A percentile compares a stretch with the other conserved stretches of the same genome.
These are phyloP conservation scores for Kodamaea derodonti DNA, from an alignment of 1,139 yeast species.

Conservation along the genomic window DNA sequence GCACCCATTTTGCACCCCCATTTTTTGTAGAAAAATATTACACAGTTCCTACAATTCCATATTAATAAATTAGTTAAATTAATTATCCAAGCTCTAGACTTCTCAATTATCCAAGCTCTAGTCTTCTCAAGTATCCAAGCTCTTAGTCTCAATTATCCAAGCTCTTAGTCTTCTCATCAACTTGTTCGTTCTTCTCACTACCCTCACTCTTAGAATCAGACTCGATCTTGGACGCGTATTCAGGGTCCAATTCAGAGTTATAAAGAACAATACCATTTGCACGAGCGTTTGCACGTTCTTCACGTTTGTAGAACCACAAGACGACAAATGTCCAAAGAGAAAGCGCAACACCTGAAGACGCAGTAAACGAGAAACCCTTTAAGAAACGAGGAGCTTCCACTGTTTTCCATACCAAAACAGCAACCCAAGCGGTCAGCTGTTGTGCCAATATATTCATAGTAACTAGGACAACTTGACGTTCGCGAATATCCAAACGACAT, in stretches of 20 bases:
- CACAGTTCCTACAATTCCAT: too few relatives aligned
- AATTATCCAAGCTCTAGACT: too few relatives aligned
- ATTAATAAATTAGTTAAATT: too few relatives aligned
- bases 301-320: conserved; percentile 53
- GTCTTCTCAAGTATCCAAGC: too few relatives aligned
- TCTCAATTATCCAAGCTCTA: too few relatives aligned
- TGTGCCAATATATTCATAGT: conserved; percentile 44
- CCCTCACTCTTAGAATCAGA: not conserved
- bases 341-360: conserved; percentile 49
- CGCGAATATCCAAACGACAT: conserved; percentile 41
- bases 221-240: conserved; percentile 8
- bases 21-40: too few relatives aligned
- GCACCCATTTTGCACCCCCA: too few relatives aligned
- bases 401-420: conserved; percentile 42
- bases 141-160: not conserved
- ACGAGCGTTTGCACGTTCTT: conserved; percentile 49
- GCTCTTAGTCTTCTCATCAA: not conserved
- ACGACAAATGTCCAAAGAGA: conserved; percentile 53
- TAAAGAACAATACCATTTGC: conserved; percentile 34
- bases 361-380: conserved; percentile 52
- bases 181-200: not conserved
- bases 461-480: conserved; percentile 42
- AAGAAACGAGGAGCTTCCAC: conserved; percentile 48
- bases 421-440: conserved; percentile 41
- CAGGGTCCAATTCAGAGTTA: conserved; percentile 14